Percentiles rank a stretch among this genome's conserved stretches.
Conservation (phyloP, 1,284 basidiomycete species). For the Tetrapyrgos nigripes region DNA sequence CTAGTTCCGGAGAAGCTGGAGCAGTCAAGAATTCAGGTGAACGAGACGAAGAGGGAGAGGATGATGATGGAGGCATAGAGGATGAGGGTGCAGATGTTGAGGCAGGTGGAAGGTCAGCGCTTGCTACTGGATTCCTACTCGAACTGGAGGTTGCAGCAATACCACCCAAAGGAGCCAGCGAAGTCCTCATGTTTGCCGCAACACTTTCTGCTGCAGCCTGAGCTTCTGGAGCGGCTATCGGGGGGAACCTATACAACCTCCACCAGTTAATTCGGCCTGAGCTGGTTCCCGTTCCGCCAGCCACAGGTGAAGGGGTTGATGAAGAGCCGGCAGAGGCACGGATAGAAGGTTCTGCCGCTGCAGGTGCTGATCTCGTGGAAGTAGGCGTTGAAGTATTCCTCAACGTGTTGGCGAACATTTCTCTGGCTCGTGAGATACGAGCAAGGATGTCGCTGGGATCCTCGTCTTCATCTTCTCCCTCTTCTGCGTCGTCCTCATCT, state of each 20-base stretch:
- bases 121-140: background rate
- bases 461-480: conserved; percentile 8
- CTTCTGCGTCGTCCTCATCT: conserved; percentile 6
- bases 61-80: background rate
- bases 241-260: conserved; percentile 79
- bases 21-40: conserved; percentile 15
- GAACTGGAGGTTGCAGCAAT: background rate
- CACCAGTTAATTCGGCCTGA: conserved; percentile 76
- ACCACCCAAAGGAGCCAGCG: conserved; percentile 2
- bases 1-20: conserved; percentile 7
- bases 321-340: background rate
- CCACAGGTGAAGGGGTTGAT: background rate
- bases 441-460: background rate
- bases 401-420: background rate
- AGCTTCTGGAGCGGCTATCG: conserved; percentile 50
- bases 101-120: background rate
- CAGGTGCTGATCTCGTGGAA: too few species aligned
- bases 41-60: background rate
- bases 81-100: background rate
- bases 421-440: background rate
- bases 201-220: conserved; percentile 15
- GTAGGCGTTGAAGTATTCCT: too few species aligned
- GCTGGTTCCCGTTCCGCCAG: background rate
- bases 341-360: background rate
- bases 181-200: conserved; percentile 13